Evolutionary conservation across 2,329 filamentous ascomycete genomes (phyloP), one percentile per base, ranked within the genome.

Genomic region (Cercospora zeae-maydis): DNA sequence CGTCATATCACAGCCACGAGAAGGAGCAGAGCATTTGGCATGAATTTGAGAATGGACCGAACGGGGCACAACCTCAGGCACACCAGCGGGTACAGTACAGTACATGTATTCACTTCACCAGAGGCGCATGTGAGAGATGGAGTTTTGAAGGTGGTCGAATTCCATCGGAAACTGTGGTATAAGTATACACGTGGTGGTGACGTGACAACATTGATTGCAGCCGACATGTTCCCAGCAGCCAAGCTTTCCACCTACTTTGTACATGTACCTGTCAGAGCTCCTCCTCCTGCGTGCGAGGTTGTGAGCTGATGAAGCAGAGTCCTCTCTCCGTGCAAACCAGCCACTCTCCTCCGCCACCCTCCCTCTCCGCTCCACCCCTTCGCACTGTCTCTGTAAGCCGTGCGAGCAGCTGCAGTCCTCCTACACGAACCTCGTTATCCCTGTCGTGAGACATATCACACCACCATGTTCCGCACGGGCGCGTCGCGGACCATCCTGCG

Each of bases 401-500:
- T 27, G 24, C 9, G 30, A 33, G 49, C 30, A 53, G 49, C 49
- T 30, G 42, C 14, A 14, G 10, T 24, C 3, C 24, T 11, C 24
- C 21, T n/a, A 13, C 42, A 49, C 42, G 21, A 21, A 49, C n/a
- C 49, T 5, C 49, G 27, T 7, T 30, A 34, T 27, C 31, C 49
- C 49, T 11, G n/a, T 31, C 49, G 49, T 30, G 49, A 53, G 27
- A 31, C 19, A 34, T 21, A 13, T 53, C 39, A 36, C 30, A 49
- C 42, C 59, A 73, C 59, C 63, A 80, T 81, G 79, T 75, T 81
- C 69, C 79, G 79, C 68, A 76, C 75, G 60, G 75, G 74, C 73
- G 78, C 78, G 62, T 74, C 76, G 63, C 77, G 79, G 65, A 68
- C 77, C 55, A 73, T 76, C 49, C 67, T 79, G 63, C 75, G 77